Evolutionary conservation across 257 asterid species (phyloP).

Genomic region (Perilla frutescens): DNA sequence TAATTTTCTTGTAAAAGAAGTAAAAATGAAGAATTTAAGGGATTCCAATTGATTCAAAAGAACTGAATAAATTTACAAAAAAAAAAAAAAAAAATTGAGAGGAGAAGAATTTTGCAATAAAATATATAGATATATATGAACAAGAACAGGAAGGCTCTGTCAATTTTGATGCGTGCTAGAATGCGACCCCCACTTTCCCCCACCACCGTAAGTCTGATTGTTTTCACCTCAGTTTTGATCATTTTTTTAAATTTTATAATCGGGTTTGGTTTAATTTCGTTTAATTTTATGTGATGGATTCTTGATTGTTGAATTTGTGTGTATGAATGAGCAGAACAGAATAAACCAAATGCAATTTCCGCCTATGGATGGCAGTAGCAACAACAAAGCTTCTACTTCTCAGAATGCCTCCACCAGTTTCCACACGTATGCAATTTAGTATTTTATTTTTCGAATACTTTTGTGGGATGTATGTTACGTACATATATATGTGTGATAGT

Average conservation of each 20-base stretch:
- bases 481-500: too few species aligned
- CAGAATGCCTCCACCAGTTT: constrained; percentile 44
- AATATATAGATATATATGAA: constrained; percentile 28
- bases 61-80: too few species aligned
- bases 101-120: background rate
- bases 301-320: constrained; percentile 20
- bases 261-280: background rate
- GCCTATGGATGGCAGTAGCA: constrained; percentile 37
- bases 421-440: constrained; percentile 43
- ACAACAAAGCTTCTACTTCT: constrained; percentile 38
- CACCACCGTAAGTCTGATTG: constrained; percentile 47
- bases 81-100: background rate
- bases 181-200: constrained; percentile 73
- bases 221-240: constrained; percentile 25
- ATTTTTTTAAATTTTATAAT: background rate
- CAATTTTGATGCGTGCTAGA: constrained; percentile 80
- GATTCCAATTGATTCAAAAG: too few species aligned
- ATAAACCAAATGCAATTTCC: constrained; percentile 59
- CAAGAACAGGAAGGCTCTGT: constrained; percentile 71
- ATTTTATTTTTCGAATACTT: background rate
- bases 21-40: too few species aligned
- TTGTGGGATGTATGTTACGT: background rate
- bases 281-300: background rate
- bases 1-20: too few species aligned
- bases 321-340: constrained; percentile 45